Evolutionary conservation across 2,329 filamentous ascomycete genomes (phyloP).

Genomic region (Aureobasidium sp.): DNA sequence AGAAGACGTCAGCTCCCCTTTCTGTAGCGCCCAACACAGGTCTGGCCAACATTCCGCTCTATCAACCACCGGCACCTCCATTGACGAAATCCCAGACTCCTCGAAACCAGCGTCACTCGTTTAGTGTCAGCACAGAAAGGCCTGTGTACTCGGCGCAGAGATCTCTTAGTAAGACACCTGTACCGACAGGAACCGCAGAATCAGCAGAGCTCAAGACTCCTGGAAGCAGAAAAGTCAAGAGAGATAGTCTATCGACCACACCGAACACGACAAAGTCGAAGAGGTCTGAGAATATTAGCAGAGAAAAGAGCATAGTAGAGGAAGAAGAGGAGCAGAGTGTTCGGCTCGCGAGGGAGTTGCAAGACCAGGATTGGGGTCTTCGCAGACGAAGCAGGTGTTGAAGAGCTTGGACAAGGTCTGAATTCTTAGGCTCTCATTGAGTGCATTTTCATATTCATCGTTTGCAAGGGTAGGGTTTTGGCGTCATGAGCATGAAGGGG

Average conservation of each 20-base stretch:
- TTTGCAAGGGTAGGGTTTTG: not conserved
- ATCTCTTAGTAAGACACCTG: conserved; percentile 16
- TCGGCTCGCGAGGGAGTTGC: conserved; percentile 27
- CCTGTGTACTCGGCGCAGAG: not conserved
- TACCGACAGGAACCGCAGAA: not conserved
- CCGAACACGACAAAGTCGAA: conserved; percentile 21
- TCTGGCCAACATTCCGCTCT: conserved; percentile 11
- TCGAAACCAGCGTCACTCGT: conserved; percentile 1
- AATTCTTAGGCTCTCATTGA: not conserved
- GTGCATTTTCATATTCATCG: not conserved
- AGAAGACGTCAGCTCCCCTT: conserved; percentile 15
- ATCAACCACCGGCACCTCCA: conserved; percentile 13
- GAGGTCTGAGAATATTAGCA: conserved; percentile 20
- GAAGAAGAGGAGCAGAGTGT: conserved; percentile 24
- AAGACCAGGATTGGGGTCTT: conserved; percentile 16
- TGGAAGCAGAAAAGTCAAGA: conserved; percentile 24
- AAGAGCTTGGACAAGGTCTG: not conserved
- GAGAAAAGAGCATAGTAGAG: conserved; percentile 20
- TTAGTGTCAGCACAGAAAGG: not conserved
- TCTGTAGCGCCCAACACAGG: conserved; percentile 15
- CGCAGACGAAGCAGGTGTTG: conserved; percentile 9
- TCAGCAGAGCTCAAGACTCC: conserved; percentile 12
- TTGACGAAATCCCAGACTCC: conserved; percentile 10
- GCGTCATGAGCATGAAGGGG: not conserved
- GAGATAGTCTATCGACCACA: conserved; percentile 26